A percentile compares a stretch with the other conserved stretches of the same genome.
These are phyloP conservation scores for Neurospora sp. DNA, from an alignment of 495 filamentous ascomycete species.

Conservation along the genomic window DNA sequence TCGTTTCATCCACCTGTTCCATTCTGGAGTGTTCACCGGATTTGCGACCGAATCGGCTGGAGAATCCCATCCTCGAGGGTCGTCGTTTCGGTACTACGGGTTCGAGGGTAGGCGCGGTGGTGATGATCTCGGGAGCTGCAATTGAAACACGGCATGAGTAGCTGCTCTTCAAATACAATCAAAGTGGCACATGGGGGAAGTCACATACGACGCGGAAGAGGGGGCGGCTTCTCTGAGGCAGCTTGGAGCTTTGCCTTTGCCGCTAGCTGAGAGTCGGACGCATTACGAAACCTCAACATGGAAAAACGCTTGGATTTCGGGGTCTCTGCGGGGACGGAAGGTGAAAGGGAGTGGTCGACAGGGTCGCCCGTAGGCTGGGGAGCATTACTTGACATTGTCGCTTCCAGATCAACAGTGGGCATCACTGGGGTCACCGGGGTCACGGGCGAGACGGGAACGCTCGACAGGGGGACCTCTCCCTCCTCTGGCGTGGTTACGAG, in stretches of 20 bases:
- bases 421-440: neutral
- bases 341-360: constrained; percentile 24
- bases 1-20: constrained; percentile 20
- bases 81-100: constrained; percentile 38
- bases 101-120: constrained; percentile 77
- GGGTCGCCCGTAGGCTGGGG: constrained; percentile 18
- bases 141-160: constrained; percentile 10
- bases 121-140: constrained; percentile 83
- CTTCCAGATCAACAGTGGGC: neutral
- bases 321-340: constrained; percentile 36
- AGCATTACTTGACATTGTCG: constrained; percentile 7
- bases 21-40: constrained; percentile 33
- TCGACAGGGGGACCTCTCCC: constrained; percentile 6
- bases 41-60: constrained; percentile 29
- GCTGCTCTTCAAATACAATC: neutral
- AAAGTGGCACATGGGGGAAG: neutral
- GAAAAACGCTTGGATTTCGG: constrained; percentile 65
- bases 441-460: constrained; percentile 9
- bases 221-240: constrained; percentile 49
- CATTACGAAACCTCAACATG: constrained; percentile 84
- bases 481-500: constrained; percentile 13
- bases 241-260: constrained; percentile 65
- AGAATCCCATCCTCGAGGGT: constrained; percentile 39
- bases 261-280: constrained; percentile 85
- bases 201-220: constrained; percentile 59